phyloP scores from a whole-genome alignment of 1,284 basidiomycete species.

The Ceratobasidium sp. region DNA sequence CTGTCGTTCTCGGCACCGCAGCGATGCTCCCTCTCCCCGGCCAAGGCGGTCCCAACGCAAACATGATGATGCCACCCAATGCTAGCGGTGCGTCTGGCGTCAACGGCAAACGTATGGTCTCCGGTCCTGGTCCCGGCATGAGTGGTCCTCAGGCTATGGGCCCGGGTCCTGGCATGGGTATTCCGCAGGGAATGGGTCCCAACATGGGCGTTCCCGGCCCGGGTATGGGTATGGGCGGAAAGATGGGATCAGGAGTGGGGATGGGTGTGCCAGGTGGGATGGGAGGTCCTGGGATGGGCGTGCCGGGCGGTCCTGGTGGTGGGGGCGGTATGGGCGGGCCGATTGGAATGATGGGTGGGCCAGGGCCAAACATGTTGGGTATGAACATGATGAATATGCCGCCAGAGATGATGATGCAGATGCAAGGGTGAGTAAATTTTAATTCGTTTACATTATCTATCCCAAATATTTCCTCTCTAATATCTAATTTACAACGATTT shows the following conservation, averaged over 20 bases:
- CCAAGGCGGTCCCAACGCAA: slow-evolving; percentile 61
- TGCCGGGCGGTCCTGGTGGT: slow-evolving; percentile 23
- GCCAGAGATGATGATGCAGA: slow-evolving; percentile 44
- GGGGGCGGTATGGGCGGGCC: slow-evolving; percentile 35
- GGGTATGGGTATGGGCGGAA: slow-evolving; percentile 61
- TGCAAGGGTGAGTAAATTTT: slow-evolving; percentile 29
- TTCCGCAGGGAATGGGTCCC: slow-evolving; percentile 46
- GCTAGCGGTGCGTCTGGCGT: slow-evolving; percentile 62
- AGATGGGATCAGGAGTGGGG: slow-evolving; percentile 36
- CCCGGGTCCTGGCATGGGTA: slow-evolving; percentile 60
- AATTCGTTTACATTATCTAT: neutral
- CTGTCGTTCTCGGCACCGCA: slow-evolving; percentile 80
- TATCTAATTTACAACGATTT: too few species aligned
- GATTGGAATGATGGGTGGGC: slow-evolving; percentile 55
- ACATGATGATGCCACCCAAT: slow-evolving; percentile 31
- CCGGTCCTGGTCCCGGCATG: slow-evolving; percentile 61
- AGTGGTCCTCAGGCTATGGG: slow-evolving; percentile 59
- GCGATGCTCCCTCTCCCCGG: slow-evolving; percentile 72
- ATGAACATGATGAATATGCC: slow-evolving; percentile 50
- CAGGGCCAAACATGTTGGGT: slow-evolving; percentile 50
- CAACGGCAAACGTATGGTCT: slow-evolving; percentile 61
- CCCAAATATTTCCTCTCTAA: neutral
- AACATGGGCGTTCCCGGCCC: slow-evolving; percentile 39
- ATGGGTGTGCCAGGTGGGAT: slow-evolving; percentile 41
- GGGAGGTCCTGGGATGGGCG: slow-evolving; percentile 51